Base-by-base conservation (phyloP, 257 asterid genomes). In the Voacanga thouarsii region DNA sequence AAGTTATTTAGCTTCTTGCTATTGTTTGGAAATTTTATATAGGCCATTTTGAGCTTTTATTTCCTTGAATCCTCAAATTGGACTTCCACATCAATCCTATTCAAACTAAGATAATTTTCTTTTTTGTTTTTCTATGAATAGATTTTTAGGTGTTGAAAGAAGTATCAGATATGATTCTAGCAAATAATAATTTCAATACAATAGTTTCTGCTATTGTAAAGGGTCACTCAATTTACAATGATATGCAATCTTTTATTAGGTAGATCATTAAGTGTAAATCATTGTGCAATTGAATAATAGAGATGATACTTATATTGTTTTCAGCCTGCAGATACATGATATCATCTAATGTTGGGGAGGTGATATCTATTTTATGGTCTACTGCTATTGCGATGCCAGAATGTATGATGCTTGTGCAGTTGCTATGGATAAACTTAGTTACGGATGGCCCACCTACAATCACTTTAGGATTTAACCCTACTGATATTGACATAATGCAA, bases 371-470 rank as follows among this genome's bases (percentile, higher is more conserved):
- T 84, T 94, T 94, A 89, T 84, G 90, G 90, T 83, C 94, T 39
- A 93, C 97, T 75, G 96, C 94, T 19, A 87, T 94, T 1, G 97
- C 97, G 37, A 83, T 94, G 85, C 97, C 97, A 28, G 97, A 94
- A 82, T 90, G 97, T 74, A 77, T 94, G 97, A 89, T 90, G 71
- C 96, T 96, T 0, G 98, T 94, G 78, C 97, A 94, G 90, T 86
- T 94, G 78, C 89, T 94, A 50, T 94, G 98, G 98, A 96, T 94
- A 74, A 92, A 94, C 84, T 85, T 94, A 78, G 98, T 92, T 5
- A 92, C 97, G 2, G 98, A 94, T 84, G 98, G 98, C n/a, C 98
- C 98, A 49, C 98, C 98, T 6, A 97, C 98, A 7, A 92, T 96
- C 6, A 96, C 98, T 74, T 93, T 94, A 15, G 98, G 98, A 71